Evolutionary conservation across 495 filamentous ascomycete species (phyloP), one percentile per base, ranked within the genome.

Genomic region (Viridothelium virens): DNA sequence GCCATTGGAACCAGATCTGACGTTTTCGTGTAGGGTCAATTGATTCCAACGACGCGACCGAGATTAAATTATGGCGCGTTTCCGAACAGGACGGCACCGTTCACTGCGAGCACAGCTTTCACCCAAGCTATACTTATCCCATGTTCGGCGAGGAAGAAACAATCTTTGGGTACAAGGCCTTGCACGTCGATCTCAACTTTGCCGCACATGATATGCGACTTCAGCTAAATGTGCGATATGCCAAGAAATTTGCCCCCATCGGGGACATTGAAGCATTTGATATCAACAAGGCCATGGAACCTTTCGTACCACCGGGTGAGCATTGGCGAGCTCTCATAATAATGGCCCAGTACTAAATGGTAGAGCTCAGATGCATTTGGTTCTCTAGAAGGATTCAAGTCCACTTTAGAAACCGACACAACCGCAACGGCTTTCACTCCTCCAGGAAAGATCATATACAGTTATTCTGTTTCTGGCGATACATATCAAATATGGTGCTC

Each of bases 121-220:
- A 90, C 66, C 94, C 94, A 1, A 83, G 83, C 70, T 94, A 93
- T 75, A 96, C 92, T 25, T 96, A 96, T 74, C 79, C 89, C 0
- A 89, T 99, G 65, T 97, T 97, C 71, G 93, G 91, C 72, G 87
- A 97, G 16, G 87, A 91, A 0, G 91, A 99, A 78, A 80, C 79
- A 16, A 93, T 99, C 62, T 93, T 96, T 69, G 94, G 94, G 33
- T 96, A 97, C 77, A 85, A 89, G 69, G 83, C 84, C 37, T 79
- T 96, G 64, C 83, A 85, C 61, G 86, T 97, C 68, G 81, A 87
- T 48, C 74, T 99, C 59, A 83, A 82, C 44, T 96, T 92, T 73
- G 86, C 90, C 67, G 89, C 90, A 38, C 88, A 89, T 72, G 87
- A 96, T 70, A 82, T 97, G 74, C 85, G 84, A 66, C 91, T 92